Evolutionary conservation across 176 grass and related monocot genomes (phyloP).

Genomic region (Carex parvula): DNA sequence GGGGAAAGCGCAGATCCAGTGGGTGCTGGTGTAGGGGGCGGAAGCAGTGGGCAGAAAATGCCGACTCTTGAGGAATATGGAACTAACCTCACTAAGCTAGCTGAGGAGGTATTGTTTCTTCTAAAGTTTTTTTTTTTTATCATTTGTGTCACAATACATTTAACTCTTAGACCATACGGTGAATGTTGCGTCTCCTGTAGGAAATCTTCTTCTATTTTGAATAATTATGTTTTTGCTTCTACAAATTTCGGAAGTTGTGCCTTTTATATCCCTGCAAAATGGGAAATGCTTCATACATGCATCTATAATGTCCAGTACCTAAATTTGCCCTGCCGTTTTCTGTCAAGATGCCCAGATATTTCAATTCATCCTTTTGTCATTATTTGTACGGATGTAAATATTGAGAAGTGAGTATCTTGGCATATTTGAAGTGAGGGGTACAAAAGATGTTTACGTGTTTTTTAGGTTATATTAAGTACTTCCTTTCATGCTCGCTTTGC

Average conservation of each 20-base stretch:
- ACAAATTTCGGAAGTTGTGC: neutral
- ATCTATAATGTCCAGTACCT: neutral
- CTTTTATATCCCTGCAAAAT: neutral
- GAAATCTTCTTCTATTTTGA: neutral
- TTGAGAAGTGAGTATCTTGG: neutral
- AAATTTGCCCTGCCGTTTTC: neutral
- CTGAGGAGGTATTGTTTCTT: constrained; percentile 65
- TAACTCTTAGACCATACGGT: neutral
- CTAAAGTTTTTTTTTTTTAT: neutral
- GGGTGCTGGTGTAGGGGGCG: constrained; percentile 88
- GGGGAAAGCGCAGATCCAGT: constrained; percentile 93
- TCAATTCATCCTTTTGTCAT: neutral
- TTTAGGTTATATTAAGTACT: neutral
- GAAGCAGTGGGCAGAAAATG: constrained; percentile 90
- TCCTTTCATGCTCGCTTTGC: neutral
- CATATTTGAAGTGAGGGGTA: neutral
- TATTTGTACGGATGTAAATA: neutral
- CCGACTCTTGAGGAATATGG: constrained; percentile 98
- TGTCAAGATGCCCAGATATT: neutral
- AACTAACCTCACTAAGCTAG: constrained; percentile 97
- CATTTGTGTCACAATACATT: neutral
- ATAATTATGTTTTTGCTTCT: constrained; percentile 13
- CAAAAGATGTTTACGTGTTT: neutral
- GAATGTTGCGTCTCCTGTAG: neutral
- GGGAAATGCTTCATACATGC: neutral